A percentile compares a stretch with the other conserved stretches of the same genome.
phyloP scores from a whole-genome alignment of 768 basidiomycete genomes.

The Exidia glandulosa region DNA sequence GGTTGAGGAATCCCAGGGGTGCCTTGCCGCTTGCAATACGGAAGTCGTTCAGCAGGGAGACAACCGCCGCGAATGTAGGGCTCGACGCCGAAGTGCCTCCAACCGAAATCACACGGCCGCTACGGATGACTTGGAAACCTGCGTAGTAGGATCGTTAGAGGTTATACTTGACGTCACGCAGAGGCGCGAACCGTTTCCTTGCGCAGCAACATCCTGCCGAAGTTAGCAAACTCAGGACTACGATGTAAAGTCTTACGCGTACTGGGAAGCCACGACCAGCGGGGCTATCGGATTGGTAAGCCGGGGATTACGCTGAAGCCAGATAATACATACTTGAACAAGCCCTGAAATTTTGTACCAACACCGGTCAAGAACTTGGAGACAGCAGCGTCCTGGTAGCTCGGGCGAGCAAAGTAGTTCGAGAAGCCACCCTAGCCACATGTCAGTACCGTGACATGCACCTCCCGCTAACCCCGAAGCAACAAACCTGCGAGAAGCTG shows the following conservation, averaged over 20 bases:
- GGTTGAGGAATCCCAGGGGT: constrained; percentile 29
- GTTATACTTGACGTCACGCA: background rate
- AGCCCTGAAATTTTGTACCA: constrained; percentile 35
- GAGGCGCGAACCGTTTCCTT: constrained; percentile 22
- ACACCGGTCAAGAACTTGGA: constrained; percentile 23
- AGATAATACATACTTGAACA: constrained; percentile 38
- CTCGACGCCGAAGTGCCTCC: constrained; percentile 32
- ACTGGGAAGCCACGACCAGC: constrained; percentile 23
- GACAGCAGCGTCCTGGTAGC: constrained; percentile 21
- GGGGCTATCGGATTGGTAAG: constrained; percentile 9
- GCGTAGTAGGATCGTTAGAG: background rate
- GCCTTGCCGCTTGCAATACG: constrained; percentile 20
- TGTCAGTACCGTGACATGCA: background rate
- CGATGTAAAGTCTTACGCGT: too few relatives aligned
- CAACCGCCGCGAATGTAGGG: constrained; percentile 22
- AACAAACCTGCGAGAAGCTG: constrained; percentile 20
- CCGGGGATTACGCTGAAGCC: too few relatives aligned
- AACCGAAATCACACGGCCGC: constrained; percentile 30
- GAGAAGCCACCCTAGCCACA: background rate
- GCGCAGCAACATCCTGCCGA: constrained; percentile 25
- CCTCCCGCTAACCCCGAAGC: background rate
- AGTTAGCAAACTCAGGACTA: too few relatives aligned
- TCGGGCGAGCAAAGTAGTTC: background rate
- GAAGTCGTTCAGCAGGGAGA: constrained; percentile 29
- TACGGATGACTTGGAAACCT: constrained; percentile 46